These are phyloP conservation scores for Brettanomyces anomalus DNA, from an alignment of 805 yeast species.

Conservation along the genomic window DNA sequence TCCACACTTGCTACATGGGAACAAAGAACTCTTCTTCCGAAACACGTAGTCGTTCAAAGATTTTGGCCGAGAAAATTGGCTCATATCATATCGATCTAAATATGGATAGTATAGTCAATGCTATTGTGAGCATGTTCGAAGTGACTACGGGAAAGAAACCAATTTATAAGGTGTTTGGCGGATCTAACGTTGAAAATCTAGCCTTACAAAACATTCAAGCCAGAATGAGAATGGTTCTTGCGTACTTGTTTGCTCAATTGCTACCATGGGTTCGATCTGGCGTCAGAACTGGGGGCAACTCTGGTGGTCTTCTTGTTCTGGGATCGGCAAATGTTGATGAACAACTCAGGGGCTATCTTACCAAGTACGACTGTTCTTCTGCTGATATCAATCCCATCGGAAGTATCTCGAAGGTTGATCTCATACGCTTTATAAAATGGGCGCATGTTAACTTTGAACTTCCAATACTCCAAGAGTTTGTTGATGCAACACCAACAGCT, in stretches of 20 bases:
- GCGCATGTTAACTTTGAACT: slow-evolving; percentile 60
- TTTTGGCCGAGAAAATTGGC: slow-evolving; percentile 67
- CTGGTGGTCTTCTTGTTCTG: slow-evolving; percentile 79
- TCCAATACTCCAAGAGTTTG: slow-evolving; percentile 70
- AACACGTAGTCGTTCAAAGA: slow-evolving; percentile 75
- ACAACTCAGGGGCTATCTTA: slow-evolving; percentile 87
- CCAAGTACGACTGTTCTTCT: slow-evolving; percentile 94
- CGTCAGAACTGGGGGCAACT: slow-evolving; percentile 32
- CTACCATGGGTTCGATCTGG: slow-evolving; percentile 80
- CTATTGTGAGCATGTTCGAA: slow-evolving; percentile 71
- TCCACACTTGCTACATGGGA: slow-evolving; percentile 94
- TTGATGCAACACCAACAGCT: slow-evolving; percentile 94
- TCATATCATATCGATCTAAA: slow-evolving; percentile 87
- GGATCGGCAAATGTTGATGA: slow-evolving; percentile 98
- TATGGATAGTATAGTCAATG: slow-evolving; percentile 75
- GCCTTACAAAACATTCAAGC: slow-evolving; percentile 98
- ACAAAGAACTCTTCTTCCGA: slow-evolving; percentile 86
- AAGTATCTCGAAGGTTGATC: slow-evolving; percentile 92
- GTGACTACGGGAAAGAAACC: slow-evolving; percentile 89
- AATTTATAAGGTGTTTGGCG: slow-evolving; percentile 86
- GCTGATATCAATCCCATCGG: slow-evolving; percentile 99
- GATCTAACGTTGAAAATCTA: slow-evolving; percentile 80
- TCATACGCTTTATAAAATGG: slow-evolving; percentile 78
- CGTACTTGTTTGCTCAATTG: slow-evolving; percentile 88
- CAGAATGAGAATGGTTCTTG: slow-evolving; percentile 86